These are phyloP conservation scores for Spizellomyces sp. DNA, from an alignment of 192 early-diverging fungal species.

Conservation along the genomic window DNA sequence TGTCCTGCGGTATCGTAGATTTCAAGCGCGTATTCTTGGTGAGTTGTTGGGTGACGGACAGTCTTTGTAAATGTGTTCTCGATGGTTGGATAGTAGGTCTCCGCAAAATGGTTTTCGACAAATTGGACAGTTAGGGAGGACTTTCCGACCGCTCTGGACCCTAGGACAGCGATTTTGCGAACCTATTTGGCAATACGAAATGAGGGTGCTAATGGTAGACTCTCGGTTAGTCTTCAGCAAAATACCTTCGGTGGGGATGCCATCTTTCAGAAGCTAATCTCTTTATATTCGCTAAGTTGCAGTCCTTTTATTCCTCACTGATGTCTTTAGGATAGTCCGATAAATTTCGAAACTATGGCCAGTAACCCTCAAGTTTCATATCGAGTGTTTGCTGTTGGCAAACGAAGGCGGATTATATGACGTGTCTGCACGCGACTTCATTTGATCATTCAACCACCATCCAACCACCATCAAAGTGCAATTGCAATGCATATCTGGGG, in stretches of 20 bases:
- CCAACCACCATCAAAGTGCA: too few relatives aligned
- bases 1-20: conserved; percentile 98
- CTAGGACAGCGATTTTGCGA: conserved; percentile 80
- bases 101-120: conserved; percentile 87
- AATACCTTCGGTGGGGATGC: background rate
- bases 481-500: too few relatives aligned
- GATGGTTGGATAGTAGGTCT: conserved; percentile 95
- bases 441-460: too few relatives aligned
- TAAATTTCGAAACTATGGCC: too few relatives aligned
- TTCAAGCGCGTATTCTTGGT: conserved; percentile 82
- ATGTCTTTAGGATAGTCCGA: too few relatives aligned
- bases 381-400: too few relatives aligned
- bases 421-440: too few relatives aligned
- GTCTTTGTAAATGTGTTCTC: conserved; percentile 89
- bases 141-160: conserved; percentile 77
- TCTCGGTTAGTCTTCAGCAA: background rate
- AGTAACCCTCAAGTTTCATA: too few relatives aligned
- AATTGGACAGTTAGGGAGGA: conserved; percentile 93
- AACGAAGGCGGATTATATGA: too few relatives aligned
- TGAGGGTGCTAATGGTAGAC: background rate
- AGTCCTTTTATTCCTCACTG: too few relatives aligned
- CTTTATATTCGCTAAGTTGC: too few relatives aligned
- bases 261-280: background rate
- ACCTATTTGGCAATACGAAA: conserved; percentile 51
- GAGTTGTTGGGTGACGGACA: conserved; percentile 65